phyloP scores from a whole-genome alignment of 768 basidiomycete genomes.

The Lanmaoa rubissima region DNA sequence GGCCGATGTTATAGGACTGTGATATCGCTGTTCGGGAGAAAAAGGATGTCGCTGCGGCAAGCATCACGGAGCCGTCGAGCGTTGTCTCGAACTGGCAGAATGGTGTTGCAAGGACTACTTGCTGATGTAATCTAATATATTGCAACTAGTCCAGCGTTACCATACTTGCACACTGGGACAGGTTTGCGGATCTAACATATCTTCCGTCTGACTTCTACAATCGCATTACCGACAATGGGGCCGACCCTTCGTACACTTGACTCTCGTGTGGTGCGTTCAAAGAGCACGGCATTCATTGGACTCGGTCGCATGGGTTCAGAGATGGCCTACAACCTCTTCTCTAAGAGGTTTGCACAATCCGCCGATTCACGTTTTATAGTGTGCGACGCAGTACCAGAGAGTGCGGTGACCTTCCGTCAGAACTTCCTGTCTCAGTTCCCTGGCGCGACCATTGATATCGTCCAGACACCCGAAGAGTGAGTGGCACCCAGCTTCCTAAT shows the following conservation, averaged over 20 bases:
- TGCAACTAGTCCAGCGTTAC: no score
- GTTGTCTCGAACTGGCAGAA: neutral
- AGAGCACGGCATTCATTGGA: conserved; percentile 76
- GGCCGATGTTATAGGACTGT: conserved; percentile 71
- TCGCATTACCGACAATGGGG: conserved; percentile 41
- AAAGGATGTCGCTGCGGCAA: conserved; percentile 82
- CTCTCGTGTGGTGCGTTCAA: conserved; percentile 38
- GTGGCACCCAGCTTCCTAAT: conserved; percentile 29
- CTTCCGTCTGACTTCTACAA: neutral
- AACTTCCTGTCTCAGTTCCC: conserved; percentile 60
- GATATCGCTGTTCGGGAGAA: conserved; percentile 79
- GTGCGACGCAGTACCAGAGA: conserved; percentile 70
- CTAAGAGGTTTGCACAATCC: conserved; percentile 58
- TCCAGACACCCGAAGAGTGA: conserved; percentile 68
- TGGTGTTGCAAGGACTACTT: neutral
- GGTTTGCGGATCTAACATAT: neutral
- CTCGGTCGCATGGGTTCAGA: conserved; percentile 87
- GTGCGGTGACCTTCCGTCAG: conserved; percentile 52
- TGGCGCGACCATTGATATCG: conserved; percentile 55
- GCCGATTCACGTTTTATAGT: conserved; percentile 65
- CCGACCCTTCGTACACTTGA: conserved; percentile 43
- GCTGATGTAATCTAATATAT: conserved; percentile 11
- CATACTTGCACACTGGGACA: neutral
- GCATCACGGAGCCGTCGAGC: conserved; percentile 40
- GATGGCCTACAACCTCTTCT: conserved; percentile 85